A percentile compares a stretch with the other conserved stretches of the same genome.
Evolutionary conservation across 257 asterid genomes (phyloP).

Genomic region (Scutellaria baicalensis): DNA sequence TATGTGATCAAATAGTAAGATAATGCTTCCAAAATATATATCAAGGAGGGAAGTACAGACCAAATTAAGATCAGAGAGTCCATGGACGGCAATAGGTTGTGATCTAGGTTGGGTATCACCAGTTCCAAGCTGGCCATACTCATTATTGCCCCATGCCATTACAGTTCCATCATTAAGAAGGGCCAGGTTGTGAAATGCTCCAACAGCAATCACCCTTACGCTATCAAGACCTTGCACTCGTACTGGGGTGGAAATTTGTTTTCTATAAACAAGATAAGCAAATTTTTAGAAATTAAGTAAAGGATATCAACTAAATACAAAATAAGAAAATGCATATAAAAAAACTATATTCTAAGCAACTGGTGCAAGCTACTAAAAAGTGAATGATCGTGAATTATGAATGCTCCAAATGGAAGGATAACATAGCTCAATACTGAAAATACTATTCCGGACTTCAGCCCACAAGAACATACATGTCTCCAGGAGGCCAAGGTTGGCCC

Average conservation of each 20-base stretch:
- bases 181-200: slow-evolving; percentile 97
- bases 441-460: background rate
- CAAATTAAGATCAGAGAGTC: slow-evolving; percentile 73
- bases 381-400: background rate
- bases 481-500: slow-evolving; percentile 99
- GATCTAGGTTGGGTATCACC: slow-evolving; percentile 99
- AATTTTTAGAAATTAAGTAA: slow-evolving; percentile 2
- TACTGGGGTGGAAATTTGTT: slow-evolving; percentile 95
- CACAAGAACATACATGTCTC: slow-evolving; percentile 72
- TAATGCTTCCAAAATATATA: slow-evolving; percentile 6
- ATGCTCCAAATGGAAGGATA: background rate
- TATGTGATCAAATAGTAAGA: background rate
- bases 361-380: background rate
- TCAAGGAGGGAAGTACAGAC: slow-evolving; percentile 36
- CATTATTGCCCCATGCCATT: slow-evolving; percentile 98
- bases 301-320: background rate
- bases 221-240: slow-evolving; percentile 90
- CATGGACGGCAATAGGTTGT: slow-evolving; percentile 89
- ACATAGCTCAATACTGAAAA: background rate
- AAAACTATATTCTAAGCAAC: background rate
- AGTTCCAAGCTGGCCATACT: slow-evolving; percentile 97
- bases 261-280: slow-evolving; percentile 40
- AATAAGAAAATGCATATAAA: slow-evolving; percentile 4
- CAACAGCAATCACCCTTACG: slow-evolving; percentile 76
- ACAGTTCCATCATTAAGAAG: slow-evolving; percentile 74